Percentiles rank a stretch among this genome's conserved stretches.
Conservation (phyloP, 148 eudicot genomes). For the Vaccinium vitisidaea region DNA sequence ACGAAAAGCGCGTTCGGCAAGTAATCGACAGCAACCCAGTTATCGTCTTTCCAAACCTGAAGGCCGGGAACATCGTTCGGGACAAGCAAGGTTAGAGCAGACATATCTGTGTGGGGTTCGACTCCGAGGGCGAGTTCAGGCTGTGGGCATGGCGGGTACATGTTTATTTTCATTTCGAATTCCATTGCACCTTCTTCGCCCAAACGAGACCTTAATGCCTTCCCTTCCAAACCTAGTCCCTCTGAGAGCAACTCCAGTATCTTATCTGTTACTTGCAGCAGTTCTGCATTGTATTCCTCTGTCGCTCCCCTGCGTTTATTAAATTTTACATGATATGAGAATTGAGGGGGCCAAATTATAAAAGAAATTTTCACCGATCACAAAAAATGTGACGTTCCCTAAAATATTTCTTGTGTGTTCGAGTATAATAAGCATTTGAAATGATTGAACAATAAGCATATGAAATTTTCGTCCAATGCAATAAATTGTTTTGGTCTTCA, state of each 20-base stretch:
- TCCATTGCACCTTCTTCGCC: slow-evolving; percentile 35
- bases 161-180: slow-evolving; percentile 50
- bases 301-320: slow-evolving; percentile 29
- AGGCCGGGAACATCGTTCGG: slow-evolving; percentile 49
- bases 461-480: too few relatives aligned
- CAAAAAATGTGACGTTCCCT: too few relatives aligned
- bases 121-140: slow-evolving; percentile 50
- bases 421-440: too few relatives aligned
- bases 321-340: background rate
- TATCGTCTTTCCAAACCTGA: slow-evolving; percentile 43
- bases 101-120: slow-evolving; percentile 53
- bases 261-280: slow-evolving; percentile 27
- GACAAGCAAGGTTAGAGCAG: slow-evolving; percentile 42
- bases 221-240: slow-evolving; percentile 36
- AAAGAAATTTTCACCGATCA: too few relatives aligned
- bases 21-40: slow-evolving; percentile 45
- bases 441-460: too few relatives aligned
- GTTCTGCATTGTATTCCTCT: slow-evolving; percentile 35
- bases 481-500: too few relatives aligned
- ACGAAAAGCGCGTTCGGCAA: slow-evolving; percentile 35
- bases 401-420: too few relatives aligned
- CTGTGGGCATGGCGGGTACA: slow-evolving; percentile 55
- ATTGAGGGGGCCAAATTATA: too few relatives aligned
- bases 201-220: slow-evolving; percentile 24
- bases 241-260: slow-evolving; percentile 34